Conservation (phyloP, 2,329 filamentous ascomycete species). For the Sporothrix sp. region DNA sequence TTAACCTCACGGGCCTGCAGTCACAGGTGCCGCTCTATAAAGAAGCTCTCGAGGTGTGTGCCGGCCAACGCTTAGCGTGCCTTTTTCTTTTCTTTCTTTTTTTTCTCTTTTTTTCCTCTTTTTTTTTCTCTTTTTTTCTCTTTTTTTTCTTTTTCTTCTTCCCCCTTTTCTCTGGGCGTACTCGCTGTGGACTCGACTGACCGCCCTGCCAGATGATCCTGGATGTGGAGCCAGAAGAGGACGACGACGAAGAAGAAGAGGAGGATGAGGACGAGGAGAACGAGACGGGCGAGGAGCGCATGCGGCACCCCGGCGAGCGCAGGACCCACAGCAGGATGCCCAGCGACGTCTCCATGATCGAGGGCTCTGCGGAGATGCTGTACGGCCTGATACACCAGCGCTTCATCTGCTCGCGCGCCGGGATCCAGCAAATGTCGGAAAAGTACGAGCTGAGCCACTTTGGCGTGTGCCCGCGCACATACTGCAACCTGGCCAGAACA, state of each 20-base stretch:
- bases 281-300: constrained; percentile 55
- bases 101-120: too few relatives aligned
- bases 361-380: constrained; percentile 94
- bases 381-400: constrained; percentile 98
- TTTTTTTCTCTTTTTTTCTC: too few relatives aligned
- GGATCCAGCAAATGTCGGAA: constrained; percentile 98
- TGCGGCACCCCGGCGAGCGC: constrained; percentile 49
- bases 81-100: too few relatives aligned
- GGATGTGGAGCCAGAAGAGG: constrained; percentile 93
- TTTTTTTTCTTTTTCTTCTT: too few relatives aligned
- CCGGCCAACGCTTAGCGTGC: not conserved
- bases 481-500: constrained; percentile 83
- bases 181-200: not conserved
- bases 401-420: constrained; percentile 91
- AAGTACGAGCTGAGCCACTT: constrained; percentile 98
- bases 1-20: constrained; percentile 93
- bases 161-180: too few relatives aligned
- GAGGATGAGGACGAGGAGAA: constrained; percentile 68
- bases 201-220: constrained; percentile 66
- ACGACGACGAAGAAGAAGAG: constrained; percentile 76
- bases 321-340: constrained; percentile 76
- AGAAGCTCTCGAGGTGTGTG: constrained; percentile 72
- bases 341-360: constrained; percentile 88
- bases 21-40: constrained; percentile 98
- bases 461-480: constrained; percentile 85